Evolutionary conservation across 2,329 filamentous ascomycete species (phyloP), one percentile per base, ranked within the genome.

Genomic region (Cordyceps militaris): DNA sequence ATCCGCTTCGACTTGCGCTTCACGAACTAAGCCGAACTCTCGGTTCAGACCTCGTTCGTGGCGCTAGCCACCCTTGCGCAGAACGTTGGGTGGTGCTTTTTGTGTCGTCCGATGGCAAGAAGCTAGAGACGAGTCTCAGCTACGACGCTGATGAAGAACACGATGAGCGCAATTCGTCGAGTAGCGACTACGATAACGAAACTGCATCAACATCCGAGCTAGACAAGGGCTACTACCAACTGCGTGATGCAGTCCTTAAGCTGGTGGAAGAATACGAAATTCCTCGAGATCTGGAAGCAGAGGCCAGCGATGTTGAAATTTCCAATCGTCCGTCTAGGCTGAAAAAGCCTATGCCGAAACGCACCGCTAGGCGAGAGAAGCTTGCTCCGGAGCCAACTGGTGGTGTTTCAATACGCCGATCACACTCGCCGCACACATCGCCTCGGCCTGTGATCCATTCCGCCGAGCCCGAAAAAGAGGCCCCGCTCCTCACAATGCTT

Each of bases 1-100:
- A 81, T 63, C 82, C 81, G 34, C 75, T 91, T 53, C 83, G 86
- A 36, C 74, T 83, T 60, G 86, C 87, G 4, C 76, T 89, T 54
- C 84, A 88, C 56, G 87, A 91, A 64, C 85, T 91, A 84, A 79
- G 76, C 7, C 82, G 87, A 48, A 78, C 79, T 6, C 73, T 91
- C 10, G 87, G 87, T 4, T 65, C 75, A 7, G 85, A 91, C 14
- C 80, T 76, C 13, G 77, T 86, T 19, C 83, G 85, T 51, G 88
- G 87, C 23, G 77, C 82, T 14, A 87, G 85, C 56, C 88, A 94
- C 65, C 90, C 90, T 9, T 93, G 89, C 61, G 86, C 87, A 1
- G 91, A 95, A 71, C 80, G 86, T 57, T 96, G 91, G 91, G 82
- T 88, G 4, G 86, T 94, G 7, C 75, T 95, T 9, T 93, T 92